phyloP scores from a whole-genome alignment of 169 alveolate species.

The Babesia sp. region DNA sequence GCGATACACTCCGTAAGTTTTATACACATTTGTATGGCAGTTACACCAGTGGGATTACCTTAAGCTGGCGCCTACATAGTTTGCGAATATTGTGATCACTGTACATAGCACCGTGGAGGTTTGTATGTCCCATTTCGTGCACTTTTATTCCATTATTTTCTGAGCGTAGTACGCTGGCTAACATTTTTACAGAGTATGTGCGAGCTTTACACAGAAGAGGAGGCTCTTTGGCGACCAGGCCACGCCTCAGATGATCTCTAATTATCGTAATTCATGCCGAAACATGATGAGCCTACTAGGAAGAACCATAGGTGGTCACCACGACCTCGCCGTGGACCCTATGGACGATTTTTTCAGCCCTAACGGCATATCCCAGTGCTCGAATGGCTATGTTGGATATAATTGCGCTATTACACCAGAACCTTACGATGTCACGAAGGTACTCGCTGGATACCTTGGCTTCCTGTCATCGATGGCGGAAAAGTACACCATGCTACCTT shows the following conservation, averaged over 20 bases:
- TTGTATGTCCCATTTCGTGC: background rate
- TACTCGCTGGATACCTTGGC: conserved; percentile 84
- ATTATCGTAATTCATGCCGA: conserved; percentile 87
- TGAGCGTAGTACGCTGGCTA: background rate
- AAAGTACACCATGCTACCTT: conserved; percentile 72
- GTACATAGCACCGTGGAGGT: background rate
- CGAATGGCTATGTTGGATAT: conserved; percentile 32
- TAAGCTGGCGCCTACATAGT: background rate
- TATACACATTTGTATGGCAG: conserved; percentile 1
- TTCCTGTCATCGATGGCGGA: conserved; percentile 81
- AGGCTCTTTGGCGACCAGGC: conserved; percentile 94
- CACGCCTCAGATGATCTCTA: conserved; percentile 80
- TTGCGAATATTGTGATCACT: background rate
- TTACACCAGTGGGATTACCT: background rate
- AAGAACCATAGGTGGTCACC: conserved; percentile 55
- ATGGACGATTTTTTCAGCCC: conserved; percentile 75
- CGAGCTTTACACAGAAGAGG: conserved; percentile 87
- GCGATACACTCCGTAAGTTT: conserved; percentile 90
- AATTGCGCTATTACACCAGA: conserved; percentile 17
- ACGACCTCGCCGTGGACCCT: conserved; percentile 61
- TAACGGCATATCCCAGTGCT: conserved; percentile 72
- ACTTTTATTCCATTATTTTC: background rate
- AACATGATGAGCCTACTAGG: conserved; percentile 87
- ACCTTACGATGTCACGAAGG: conserved; percentile 37
- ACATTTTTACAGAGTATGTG: conserved; percentile 31